Conservation (phyloP, 495 filamentous ascomycete species). For the Hypomontagnella submonticulosa region DNA sequence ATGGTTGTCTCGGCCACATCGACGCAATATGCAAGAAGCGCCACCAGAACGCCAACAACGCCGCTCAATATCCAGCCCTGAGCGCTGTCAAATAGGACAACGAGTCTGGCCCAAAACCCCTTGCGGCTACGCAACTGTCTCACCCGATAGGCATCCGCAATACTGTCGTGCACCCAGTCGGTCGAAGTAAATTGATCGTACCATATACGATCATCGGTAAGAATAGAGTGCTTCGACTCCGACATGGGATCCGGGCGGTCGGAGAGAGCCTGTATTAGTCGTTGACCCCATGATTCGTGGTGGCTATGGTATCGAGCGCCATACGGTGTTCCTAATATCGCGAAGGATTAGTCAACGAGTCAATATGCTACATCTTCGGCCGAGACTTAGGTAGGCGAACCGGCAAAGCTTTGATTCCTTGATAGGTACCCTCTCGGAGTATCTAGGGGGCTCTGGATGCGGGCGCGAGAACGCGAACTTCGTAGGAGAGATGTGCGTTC, state of each 20-base stretch:
- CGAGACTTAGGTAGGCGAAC: conserved; percentile 45
- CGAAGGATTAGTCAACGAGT: conserved; percentile 6
- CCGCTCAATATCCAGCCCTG: conserved; percentile 97
- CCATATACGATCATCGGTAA: conserved; percentile 90
- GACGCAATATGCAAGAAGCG: conserved; percentile 86
- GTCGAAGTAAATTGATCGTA: conserved; percentile 99
- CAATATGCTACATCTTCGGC: not conserved
- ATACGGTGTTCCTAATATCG: conserved; percentile 36
- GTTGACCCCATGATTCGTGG: conserved; percentile 68
- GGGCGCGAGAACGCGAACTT: conserved; percentile 53
- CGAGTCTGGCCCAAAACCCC: conserved; percentile 82
- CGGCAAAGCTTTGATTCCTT: conserved; percentile 60
- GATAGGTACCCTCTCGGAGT: conserved; percentile 54
- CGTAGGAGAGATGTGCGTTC: conserved; percentile 60
- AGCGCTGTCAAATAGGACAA: conserved; percentile 82
- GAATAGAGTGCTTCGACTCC: conserved; percentile 69
- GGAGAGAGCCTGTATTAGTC: conserved; percentile 61
- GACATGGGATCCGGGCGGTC: conserved; percentile 62
- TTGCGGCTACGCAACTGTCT: conserved; percentile 83
- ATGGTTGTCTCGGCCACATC: conserved; percentile 84
- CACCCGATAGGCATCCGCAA: conserved; percentile 90
- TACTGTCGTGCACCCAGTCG: conserved; percentile 98
- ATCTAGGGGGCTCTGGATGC: conserved; percentile 54
- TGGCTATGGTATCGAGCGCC: conserved; percentile 70
- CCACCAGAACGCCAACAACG: conserved; percentile 88